phyloP scores from a whole-genome alignment of 495 filamentous ascomycete species.

The Aspergillus sparsus region DNA sequence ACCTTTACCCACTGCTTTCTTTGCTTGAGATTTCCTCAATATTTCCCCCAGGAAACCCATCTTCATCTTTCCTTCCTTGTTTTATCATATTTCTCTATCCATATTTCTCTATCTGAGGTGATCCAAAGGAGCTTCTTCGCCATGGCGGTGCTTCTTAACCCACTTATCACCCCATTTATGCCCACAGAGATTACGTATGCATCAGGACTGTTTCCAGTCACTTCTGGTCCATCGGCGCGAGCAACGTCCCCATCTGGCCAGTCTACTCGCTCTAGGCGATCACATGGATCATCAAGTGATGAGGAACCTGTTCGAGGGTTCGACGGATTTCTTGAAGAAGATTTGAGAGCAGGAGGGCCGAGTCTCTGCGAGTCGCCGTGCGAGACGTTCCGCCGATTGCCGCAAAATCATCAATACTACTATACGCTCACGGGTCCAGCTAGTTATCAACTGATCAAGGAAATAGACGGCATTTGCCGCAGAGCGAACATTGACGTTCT shows the following conservation, averaged over 20 bases:
- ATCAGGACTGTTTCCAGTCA: no score
- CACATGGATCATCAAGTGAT: slow-evolving; percentile 5
- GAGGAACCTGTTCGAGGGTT: background rate
- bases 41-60: no score
- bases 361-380: slow-evolving; percentile 9
- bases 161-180: background rate
- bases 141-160: no score
- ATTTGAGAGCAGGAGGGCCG: slow-evolving; percentile 17
- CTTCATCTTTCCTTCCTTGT: no score
- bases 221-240: no score
- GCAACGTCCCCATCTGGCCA: background rate
- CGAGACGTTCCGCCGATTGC: background rate
- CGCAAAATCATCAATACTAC: background rate
- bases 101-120: no score
- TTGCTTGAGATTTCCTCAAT: no score
- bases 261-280: background rate
- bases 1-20: no score
- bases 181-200: background rate
- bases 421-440: background rate
- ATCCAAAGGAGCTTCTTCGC: no score
- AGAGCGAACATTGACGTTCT: background rate
- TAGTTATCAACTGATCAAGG: background rate
- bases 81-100: no score
- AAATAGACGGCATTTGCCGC: background rate
- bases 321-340: slow-evolving; percentile 17